Base-by-base conservation (phyloP, 2,329 filamentous ascomycete genomes). In the Nigrograna mackinnonii region DNA sequence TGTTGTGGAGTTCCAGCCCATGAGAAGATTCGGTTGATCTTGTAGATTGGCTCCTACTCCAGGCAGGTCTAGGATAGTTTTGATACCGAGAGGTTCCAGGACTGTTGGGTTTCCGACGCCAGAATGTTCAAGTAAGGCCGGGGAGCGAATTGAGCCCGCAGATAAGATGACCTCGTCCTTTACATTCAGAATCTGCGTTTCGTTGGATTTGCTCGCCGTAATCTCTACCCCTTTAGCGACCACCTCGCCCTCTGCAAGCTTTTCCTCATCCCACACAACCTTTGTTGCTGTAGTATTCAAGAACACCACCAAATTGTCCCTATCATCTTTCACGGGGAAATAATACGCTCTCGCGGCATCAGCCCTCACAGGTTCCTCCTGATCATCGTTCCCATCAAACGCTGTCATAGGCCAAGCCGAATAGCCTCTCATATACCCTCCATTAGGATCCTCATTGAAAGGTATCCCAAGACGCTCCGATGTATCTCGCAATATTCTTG, bases 311-410 rank as follows among this genome's bases (percentile, higher is more conserved):
- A 78, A 56, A 46, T 78, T 79, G 2, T 57, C 35, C 33, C 75
- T 59, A 32, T 49, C 38, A 14, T 60, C 44, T n/a, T 48, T 58
- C 42, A 72, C 54, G 2, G 75, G 73, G 39, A 64, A 74, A 49
- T 76, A 78, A 48, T 75, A 78, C 4, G 74, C 71, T 13, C 73
- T 60, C 4, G 72, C 75, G 24, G 76, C 72, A 57, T 78, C 74
- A 42, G 71, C 67, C 9, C 75, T 67, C 9, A 72, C 58, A 46
- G 69, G 60, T 13, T 58, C 55, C 2, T 57, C 55, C 1, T 57
- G 45, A 43, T 77, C 62, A n/a, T n/a, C n/a, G n/a, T n/a, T n/a
- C n/a, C n/a, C n/a, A n/a, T n/a, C n/a, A n/a, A n/a, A n/a, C 13
- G 75, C 41, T 1, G 72, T 78, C 49, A 62, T 65, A 2, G 74